phyloP scores from a whole-genome alignment of 768 basidiomycete species.

The Tricholoma bakamatsutake region DNA sequence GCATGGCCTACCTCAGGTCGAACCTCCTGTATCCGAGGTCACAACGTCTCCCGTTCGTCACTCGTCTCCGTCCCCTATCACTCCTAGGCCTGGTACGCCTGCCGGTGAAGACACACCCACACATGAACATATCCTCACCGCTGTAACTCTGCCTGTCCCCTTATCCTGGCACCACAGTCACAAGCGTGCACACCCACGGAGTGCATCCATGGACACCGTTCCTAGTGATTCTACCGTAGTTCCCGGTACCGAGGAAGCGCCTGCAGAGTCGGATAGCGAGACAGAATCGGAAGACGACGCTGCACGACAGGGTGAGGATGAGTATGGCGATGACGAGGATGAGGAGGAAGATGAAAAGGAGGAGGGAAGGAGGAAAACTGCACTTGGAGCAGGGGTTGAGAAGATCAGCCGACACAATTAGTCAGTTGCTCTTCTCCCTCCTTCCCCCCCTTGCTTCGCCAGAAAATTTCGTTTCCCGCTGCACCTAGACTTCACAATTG shows the following conservation, averaged over 20 bases:
- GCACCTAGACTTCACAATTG: neutral
- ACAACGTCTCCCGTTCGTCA: neutral
- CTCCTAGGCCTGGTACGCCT: neutral
- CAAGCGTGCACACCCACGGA: constrained; percentile 6
- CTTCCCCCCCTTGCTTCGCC: neutral
- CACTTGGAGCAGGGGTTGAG: constrained; percentile 15
- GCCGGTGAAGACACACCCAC: neutral
- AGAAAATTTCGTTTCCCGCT: neutral
- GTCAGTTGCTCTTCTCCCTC: neutral
- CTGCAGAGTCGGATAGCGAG: constrained; percentile 6
- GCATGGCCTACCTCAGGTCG: constrained; percentile 11
- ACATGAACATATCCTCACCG: constrained; percentile 13
- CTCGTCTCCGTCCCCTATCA: neutral
- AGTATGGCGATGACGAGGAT: constrained; percentile 12
- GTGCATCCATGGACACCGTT: constrained; percentile 1
- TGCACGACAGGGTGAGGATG: constrained; percentile 5
- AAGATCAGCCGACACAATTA: constrained; percentile 20
- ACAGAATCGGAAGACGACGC: constrained; percentile 6
- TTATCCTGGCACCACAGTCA: constrained; percentile 10
- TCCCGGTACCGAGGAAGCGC: neutral
- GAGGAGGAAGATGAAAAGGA: constrained; percentile 10
- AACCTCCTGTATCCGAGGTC: neutral
- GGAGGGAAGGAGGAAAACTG: constrained; percentile 6
- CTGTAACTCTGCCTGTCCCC: constrained; percentile 11
- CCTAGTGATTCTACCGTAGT: neutral